Conservation (phyloP, 805 yeast genomes). For the Starmerella bombi region DNA sequence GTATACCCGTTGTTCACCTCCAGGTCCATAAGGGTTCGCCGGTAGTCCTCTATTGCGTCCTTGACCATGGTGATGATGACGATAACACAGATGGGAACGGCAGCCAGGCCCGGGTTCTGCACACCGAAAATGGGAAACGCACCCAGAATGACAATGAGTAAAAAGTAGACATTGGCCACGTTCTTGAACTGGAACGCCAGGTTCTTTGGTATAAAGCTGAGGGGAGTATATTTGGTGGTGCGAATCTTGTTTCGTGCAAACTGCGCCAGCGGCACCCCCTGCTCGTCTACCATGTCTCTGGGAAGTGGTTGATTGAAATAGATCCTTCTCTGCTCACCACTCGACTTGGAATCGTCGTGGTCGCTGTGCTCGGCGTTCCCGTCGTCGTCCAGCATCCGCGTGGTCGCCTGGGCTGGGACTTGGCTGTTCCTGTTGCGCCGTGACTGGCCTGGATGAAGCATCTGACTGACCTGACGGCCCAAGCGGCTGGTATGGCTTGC, state of each 20-base stretch:
- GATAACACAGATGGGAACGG: constrained; percentile 72
- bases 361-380: constrained; percentile 1
- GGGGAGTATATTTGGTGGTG: constrained; percentile 89
- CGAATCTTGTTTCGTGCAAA: constrained; percentile 87
- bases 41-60: constrained; percentile 68
- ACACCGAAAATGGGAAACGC: constrained; percentile 66
- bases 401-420: not conserved
- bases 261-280: constrained; percentile 45
- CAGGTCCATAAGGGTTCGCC: constrained; percentile 49
- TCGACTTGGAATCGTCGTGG: not conserved
- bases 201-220: constrained; percentile 79
- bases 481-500: constrained; percentile 5
- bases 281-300: constrained; percentile 34
- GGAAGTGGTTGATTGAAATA: constrained; percentile 43
- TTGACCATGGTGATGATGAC: constrained; percentile 61
- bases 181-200: constrained; percentile 66
- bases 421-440: not conserved
- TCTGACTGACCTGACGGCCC: constrained; percentile 12
- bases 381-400: not conserved
- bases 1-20: constrained; percentile 61
- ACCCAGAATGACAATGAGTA: constrained; percentile 68
- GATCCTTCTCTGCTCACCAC: constrained; percentile 29
- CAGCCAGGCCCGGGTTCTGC: constrained; percentile 56
- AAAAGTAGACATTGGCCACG: constrained; percentile 81
- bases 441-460: not conserved